phyloP scores from a whole-genome alignment of 805 yeast genomes.

The Suhomyces sp. region DNA sequence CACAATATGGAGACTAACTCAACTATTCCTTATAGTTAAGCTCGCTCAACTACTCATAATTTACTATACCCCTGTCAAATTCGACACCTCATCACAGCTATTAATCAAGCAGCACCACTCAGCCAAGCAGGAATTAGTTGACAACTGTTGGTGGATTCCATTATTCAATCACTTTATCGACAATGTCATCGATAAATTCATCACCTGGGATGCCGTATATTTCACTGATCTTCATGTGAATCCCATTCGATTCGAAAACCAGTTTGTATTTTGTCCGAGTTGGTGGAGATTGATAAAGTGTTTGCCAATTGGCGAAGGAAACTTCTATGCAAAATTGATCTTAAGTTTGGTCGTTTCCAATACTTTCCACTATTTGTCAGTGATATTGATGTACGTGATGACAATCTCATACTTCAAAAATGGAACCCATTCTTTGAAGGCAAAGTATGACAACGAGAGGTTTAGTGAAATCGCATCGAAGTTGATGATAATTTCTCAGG shows the following conservation, averaged over 20 bases:
- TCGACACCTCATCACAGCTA: constrained; percentile 47
- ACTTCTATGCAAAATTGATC: constrained; percentile 45
- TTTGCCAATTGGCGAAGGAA: constrained; percentile 17
- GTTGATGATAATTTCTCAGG: constrained; percentile 64
- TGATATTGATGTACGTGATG: constrained; percentile 47
- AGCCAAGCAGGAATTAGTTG: constrained; percentile 7
- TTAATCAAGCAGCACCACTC: constrained; percentile 23
- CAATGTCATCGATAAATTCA: constrained; percentile 47
- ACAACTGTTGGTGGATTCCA: constrained; percentile 1
- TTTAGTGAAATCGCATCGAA: constrained; percentile 32
- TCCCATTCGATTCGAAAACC: constrained; percentile 72
- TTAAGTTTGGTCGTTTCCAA: constrained; percentile 52
- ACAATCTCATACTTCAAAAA: constrained; percentile 31
- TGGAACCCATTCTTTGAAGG: neutral
- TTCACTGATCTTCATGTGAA: constrained; percentile 56
- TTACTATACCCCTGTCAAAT: constrained; percentile 40
- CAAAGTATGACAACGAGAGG: neutral
- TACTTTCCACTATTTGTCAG: constrained; percentile 47
- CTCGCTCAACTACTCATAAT: constrained; percentile 37
- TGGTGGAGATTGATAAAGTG: constrained; percentile 59
- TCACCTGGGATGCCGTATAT: constrained; percentile 86
- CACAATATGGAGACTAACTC: constrained; percentile 5
- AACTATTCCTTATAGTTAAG: constrained; percentile 31
- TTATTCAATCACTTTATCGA: neutral
- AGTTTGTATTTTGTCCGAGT: constrained; percentile 78